These are phyloP conservation scores for Penicillium griseofulvum DNA, from an alignment of 2,329 filamentous ascomycete species.

Conservation along the genomic window DNA sequence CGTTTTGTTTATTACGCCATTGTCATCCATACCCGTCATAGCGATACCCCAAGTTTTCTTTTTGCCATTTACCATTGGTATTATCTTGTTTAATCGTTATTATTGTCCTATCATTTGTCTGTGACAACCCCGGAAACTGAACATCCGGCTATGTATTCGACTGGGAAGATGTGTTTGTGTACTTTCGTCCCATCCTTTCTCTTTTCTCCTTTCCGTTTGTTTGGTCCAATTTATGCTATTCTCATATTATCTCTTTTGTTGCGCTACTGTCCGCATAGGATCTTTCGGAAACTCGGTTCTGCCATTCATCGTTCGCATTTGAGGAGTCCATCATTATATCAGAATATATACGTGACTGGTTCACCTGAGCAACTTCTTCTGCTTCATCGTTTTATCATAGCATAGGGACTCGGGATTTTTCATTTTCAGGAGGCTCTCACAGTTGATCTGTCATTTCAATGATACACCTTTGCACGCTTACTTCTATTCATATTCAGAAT, in stretches of 20 bases:
- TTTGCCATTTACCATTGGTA: conserved; percentile 6
- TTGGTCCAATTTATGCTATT: conserved; percentile 1
- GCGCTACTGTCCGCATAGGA: conserved; percentile 4
- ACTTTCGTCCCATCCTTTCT: not conserved
- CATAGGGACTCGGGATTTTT: conserved; percentile 3
- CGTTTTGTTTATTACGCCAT: conserved; percentile 15
- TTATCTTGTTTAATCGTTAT: conserved; percentile 2
- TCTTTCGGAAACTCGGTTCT: conserved; percentile 3
- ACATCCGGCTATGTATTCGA: conserved; percentile 1
- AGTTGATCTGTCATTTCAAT: conserved; percentile 4
- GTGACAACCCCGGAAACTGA: not conserved
- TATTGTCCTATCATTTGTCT: not conserved
- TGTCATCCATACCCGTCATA: conserved; percentile 21
- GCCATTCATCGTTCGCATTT: not conserved
- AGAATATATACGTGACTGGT: conserved; percentile 22
- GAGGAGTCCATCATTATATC: not conserved
- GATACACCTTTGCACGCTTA: not conserved
- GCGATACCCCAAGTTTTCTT: conserved; percentile 23
- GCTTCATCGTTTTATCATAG: conserved; percentile 2
- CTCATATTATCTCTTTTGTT: conserved; percentile 11
- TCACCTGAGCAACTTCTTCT: conserved; percentile 17
- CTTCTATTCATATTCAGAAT: not conserved
- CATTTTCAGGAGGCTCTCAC: conserved; percentile 2
- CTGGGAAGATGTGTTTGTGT: not conserved
- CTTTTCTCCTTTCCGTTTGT: not conserved